Percentiles rank a stretch among this genome's conserved stretches.
Evolutionary conservation across 768 basidiomycete genomes (phyloP).

Genomic region (Naganishia antarctica): DNA sequence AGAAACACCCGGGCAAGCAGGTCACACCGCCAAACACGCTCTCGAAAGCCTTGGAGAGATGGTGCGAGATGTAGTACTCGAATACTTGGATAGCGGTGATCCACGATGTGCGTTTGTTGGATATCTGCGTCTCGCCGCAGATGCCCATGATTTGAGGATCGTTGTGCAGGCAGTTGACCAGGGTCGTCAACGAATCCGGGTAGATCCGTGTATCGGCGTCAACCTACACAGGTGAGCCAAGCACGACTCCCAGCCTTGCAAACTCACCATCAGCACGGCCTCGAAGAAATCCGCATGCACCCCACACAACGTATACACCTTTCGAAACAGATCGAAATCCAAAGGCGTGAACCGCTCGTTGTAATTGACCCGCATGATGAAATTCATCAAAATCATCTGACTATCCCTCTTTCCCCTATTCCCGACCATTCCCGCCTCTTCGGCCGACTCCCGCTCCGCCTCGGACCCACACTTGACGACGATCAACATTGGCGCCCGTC

Average conservation of each 20-base stretch:
- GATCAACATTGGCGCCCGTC: not conserved
- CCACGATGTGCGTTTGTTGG: slow-evolving; percentile 97
- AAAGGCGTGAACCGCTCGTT: slow-evolving; percentile 97
- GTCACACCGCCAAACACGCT: slow-evolving; percentile 99
- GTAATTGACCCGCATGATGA: slow-evolving; percentile 97
- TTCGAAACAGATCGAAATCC: slow-evolving; percentile 96
- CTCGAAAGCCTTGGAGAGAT: slow-evolving; percentile 96
- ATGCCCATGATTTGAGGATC: slow-evolving; percentile 99
- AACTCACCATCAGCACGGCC: slow-evolving; percentile 85
- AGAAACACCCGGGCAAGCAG: slow-evolving; percentile 98
- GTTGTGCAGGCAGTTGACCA: slow-evolving; percentile 98
- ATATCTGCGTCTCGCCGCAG: slow-evolving; percentile 96
- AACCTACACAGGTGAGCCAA: slow-evolving; percentile 58
- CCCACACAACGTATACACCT: slow-evolving; percentile 94
- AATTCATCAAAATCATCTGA: slow-evolving; percentile 98
- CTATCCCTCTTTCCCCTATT: slow-evolving; percentile 98
- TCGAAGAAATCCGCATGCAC: slow-evolving; percentile 99
- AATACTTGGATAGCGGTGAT: slow-evolving; percentile 83
- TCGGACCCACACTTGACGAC: slow-evolving; percentile 17
- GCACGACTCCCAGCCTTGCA: too few species aligned
- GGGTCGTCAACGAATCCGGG: slow-evolving; percentile 77
- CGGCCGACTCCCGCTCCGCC: slow-evolving; percentile 27
- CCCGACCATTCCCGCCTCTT: slow-evolving; percentile 82
- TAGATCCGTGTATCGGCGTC: slow-evolving; percentile 97
- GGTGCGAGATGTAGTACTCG: slow-evolving; percentile 94